Evolutionary conservation across 208 protist species (phyloP), one percentile per base, ranked within the genome.

Genomic region (Herpetomonas samuelpessoai): DNA sequence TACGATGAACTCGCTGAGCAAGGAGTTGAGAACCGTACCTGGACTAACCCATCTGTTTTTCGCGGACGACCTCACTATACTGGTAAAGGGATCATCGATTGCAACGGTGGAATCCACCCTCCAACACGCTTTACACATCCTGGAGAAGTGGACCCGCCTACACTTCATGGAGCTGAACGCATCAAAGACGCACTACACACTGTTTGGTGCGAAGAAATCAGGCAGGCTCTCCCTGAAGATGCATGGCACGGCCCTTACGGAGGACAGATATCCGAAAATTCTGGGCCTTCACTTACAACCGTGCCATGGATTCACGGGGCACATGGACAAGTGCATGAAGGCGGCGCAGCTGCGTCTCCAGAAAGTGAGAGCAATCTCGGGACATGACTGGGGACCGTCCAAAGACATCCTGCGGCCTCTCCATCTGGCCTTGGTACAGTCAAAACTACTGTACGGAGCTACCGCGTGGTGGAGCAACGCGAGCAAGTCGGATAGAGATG

Each of bases 11-110:
- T 62, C 71, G 6, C 61, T 68, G 22, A 72, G 65, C 54, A 28
- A 30, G 14, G 30, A 29, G 19, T 44, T 77, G 2, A 56, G 30
- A 2, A 12, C 26, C 4, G 30, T 72, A 18, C 39, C 27, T 27
- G 31, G 38, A 0, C 47, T 72, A 3, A 16, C 63, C 10, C 64
- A 71, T 27, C 39, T 1, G 1, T 72, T 77, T 39, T 77, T 72
- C 35, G 70, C 70, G 22, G 65, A 77, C 38, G 71, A 77, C 38
- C 54, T 72, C n/a, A 71, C 71, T 0, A 48, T 77, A 9, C 22
- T 62, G 3, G 44, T 24, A 7, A 28, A 25, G 49, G 18, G 21
- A 24, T 31, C 3, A 0, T 21, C 62, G 27, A 7, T 9, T 7
- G 16, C 3, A 4, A 9, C 3, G 29, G 18, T 56, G 3, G 14